Evolutionary conservation across 2,329 filamentous ascomycete species (phyloP).

Genomic region (Neofusicoccum sp.): DNA sequence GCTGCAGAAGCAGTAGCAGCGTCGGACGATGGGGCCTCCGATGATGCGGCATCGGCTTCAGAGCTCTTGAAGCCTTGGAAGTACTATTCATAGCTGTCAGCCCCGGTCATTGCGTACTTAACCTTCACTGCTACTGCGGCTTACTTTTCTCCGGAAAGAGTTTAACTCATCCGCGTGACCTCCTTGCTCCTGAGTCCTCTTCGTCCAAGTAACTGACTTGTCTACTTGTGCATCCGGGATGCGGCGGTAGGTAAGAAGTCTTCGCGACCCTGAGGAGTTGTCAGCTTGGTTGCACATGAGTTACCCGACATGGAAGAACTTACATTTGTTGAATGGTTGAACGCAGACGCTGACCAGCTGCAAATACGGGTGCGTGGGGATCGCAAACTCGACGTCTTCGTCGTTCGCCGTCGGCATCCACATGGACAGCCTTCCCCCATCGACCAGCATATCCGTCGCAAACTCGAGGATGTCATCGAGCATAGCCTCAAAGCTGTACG

Average conservation of each 20-base stretch:
- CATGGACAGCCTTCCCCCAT: constrained; percentile 78
- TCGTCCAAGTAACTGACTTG: constrained; percentile 19
- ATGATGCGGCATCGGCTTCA: not conserved
- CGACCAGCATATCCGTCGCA: constrained; percentile 71
- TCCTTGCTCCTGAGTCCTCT: constrained; percentile 41
- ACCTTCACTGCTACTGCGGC: not conserved
- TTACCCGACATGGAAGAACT: constrained; percentile 40
- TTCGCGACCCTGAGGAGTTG: constrained; percentile 65
- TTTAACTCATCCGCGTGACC: constrained; percentile 66
- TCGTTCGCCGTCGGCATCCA: constrained; percentile 87
- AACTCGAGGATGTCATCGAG: constrained; percentile 87
- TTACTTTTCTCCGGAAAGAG: constrained; percentile 59
- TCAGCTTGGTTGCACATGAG: constrained; percentile 32
- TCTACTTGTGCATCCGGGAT: constrained; percentile 46
- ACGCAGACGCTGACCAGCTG: constrained; percentile 73
- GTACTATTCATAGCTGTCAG: constrained; percentile 24
- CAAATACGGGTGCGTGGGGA: constrained; percentile 74
- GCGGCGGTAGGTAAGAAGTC: constrained; percentile 81
- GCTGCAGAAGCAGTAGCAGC: not conserved
- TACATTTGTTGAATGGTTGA: constrained; percentile 80
- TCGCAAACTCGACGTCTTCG: constrained; percentile 65
- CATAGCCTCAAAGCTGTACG: constrained; percentile 89
- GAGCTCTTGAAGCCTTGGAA: constrained; percentile 39
- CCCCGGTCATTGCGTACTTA: too few relatives aligned
- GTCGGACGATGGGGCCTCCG: not conserved